Base-by-base conservation (phyloP, 495 filamentous ascomycete genomes). In the Diplogelasinospora grovesii region DNA sequence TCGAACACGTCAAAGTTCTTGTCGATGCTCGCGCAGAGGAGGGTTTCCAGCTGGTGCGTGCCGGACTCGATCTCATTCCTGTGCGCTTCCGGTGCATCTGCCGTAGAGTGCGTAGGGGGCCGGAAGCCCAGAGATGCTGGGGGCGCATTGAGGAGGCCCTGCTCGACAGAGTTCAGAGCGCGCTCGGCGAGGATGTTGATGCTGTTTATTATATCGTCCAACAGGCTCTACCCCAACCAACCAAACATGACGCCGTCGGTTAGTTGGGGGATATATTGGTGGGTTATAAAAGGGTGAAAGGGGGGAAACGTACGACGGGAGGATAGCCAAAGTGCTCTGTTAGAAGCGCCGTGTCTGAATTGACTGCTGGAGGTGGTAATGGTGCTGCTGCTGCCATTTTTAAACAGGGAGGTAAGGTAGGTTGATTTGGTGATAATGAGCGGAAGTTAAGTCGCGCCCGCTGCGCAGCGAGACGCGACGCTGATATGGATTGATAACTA, bases 1-100 rank as follows among this genome's bases (percentile, higher is more conserved):
- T 98, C 92, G 59, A 96, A 95, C 40, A 90, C 86, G 62, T 98
- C 96, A 46, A 98, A 85, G 54, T 86, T 89, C 70, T 92, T 93
- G 66, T 98, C 92, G 54, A 98, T 96, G 57, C 80, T 81, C 43
- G 82, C 81, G 41, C 89, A 94, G 40, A 98, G 77, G n/a, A 98
- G 71, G 3, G 89, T 96, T 60, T 98, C 93, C 15, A 98, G 71
- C 64, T 94, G 81, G 58, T 96, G 89, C 26, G 90, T 73, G 18
- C 92, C 92, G 56, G 86, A 79, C 54, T 93, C 87, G 37, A 98
- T 81, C 63, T 98, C 92, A 27, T 81, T 60, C 43, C 77, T 79
- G 26, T 82, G 79, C 23, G 55, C 58, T 26, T 66, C 60, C 41
- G 80, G 75, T 3, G 74, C 45, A 22, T 59, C 39, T 45, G 64